Base-by-base conservation (phyloP, 768 basidiomycete species). In the Arthromyces matolae region DNA sequence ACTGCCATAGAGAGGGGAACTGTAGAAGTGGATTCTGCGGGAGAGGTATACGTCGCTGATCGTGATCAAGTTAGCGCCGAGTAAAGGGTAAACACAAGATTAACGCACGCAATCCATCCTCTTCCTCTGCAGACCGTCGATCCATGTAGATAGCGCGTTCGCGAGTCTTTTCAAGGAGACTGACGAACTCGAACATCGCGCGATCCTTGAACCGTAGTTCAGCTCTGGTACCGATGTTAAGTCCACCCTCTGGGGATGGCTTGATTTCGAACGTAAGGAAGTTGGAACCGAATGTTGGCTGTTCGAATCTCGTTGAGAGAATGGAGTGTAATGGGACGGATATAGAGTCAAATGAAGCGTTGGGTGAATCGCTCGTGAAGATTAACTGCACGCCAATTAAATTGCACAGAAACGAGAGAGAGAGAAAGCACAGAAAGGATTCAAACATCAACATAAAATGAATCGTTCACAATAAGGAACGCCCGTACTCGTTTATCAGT, bases 91-190 rank as follows among this genome's bases (percentile, higher is more conserved):
- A 42, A 24, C 5, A 31, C n/a, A 8, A 27, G 24, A 47, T 31
- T 14, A 20, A 78, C 84, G 54, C 58, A 86, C 85, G 84, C 28
- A 82, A 66, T 2, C 75, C 76, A 44, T 84, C 82, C 43, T 81
- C 77, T 14, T 82, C 78, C 39, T 81, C 79, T 12, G 69, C 65
- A 33, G 62, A 60, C 61, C 81, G 80, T 38, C 85, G 70, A 61
- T 72, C 82, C 87, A 89, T 88, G 56, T 83, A 87, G 42, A 88
- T 79, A 13, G 80, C 80, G 38, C 78, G 70, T 67, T 90, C 87
- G 42, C 88, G 77, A 27, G 85, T 79, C 72, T 90, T 90, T 68
- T 88, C 86, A 43, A 92, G 65, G 20, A 80, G 63, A 39, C 76
- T 79, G 29, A 84, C 80, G 56, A 92, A 92, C 60, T 81, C 73